Evolutionary conservation across 2,329 filamentous ascomycete species (phyloP).

Genomic region (Colletotrichum sp.): DNA sequence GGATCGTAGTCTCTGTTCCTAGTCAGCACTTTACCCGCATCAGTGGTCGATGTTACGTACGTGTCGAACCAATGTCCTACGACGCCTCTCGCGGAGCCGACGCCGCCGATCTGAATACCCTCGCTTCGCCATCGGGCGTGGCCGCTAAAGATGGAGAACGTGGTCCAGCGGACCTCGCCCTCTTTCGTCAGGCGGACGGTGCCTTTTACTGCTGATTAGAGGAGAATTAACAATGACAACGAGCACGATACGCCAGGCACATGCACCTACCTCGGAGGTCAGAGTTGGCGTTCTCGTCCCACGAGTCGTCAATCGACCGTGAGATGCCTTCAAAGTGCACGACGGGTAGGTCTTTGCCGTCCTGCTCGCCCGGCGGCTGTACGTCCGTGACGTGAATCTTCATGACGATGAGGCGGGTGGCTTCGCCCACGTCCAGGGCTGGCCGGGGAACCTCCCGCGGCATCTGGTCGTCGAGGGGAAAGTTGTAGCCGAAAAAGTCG

Average conservation of each 20-base stretch:
- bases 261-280: conserved; percentile 62
- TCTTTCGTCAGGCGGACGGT: conserved; percentile 69
- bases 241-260: not conserved
- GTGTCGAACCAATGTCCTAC: conserved; percentile 82
- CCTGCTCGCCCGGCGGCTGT: conserved; percentile 61
- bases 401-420: conserved; percentile 74
- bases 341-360: conserved; percentile 64
- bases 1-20: conserved; percentile 63
- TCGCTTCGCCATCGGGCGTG: conserved; percentile 80
- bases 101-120: conserved; percentile 75
- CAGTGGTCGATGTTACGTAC: conserved; percentile 39
- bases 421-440: conserved; percentile 68
- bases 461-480: conserved; percentile 49
- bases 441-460: conserved; percentile 44
- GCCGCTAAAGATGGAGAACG: conserved; percentile 66
- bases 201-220: conserved; percentile 45
- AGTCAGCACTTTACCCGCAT: not conserved
- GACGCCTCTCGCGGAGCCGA: conserved; percentile 68
- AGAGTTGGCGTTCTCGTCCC: conserved; percentile 74
- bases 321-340: conserved; percentile 72
- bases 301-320: conserved; percentile 65
- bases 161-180: conserved; percentile 79
- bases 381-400: conserved; percentile 67
- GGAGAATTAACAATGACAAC: not conserved
- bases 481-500: conserved; percentile 77